These are phyloP conservation scores for Gossypium armourianum DNA, from an alignment of 441 rosid genomes.

Conservation along the genomic window DNA sequence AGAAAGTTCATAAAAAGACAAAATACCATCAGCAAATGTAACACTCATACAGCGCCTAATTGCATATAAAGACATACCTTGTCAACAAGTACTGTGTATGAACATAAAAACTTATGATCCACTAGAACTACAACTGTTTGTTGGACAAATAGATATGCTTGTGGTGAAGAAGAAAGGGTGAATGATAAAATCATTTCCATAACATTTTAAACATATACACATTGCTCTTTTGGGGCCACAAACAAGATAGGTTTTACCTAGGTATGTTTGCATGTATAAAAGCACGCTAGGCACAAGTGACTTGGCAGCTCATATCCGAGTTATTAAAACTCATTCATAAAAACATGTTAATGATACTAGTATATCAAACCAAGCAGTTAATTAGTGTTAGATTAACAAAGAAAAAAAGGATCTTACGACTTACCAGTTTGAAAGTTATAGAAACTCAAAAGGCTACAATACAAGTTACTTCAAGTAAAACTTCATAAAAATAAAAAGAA, in stretches of 20 bases:
- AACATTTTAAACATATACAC: not conserved
- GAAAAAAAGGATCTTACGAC: not conserved
- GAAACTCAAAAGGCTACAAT: not conserved
- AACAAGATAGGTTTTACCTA: not conserved
- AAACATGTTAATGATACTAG: not conserved
- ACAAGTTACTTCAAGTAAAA: not conserved
- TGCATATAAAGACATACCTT: not conserved
- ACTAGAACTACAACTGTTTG: not conserved
- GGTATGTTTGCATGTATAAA: not conserved
- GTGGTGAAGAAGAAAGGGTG: not conserved
- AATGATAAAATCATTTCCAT: not conserved
- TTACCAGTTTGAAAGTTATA: constrained; percentile 1
- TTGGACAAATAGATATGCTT: not conserved
- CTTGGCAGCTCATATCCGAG: not conserved
- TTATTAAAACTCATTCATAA: not conserved
- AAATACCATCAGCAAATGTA: not conserved
- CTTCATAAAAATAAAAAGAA: too few species aligned
- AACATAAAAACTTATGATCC: not conserved
- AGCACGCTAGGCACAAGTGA: not conserved
- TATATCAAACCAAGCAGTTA: not conserved
- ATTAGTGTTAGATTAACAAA: not conserved
- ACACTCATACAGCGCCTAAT: not conserved
- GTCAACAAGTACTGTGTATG: not conserved
- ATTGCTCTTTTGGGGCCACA: not conserved
- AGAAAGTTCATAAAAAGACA: not conserved